Evolutionary conservation across 495 filamentous ascomycete species (phyloP), one percentile per base, ranked within the genome.

Genomic region (Penicillium alfredii): DNA sequence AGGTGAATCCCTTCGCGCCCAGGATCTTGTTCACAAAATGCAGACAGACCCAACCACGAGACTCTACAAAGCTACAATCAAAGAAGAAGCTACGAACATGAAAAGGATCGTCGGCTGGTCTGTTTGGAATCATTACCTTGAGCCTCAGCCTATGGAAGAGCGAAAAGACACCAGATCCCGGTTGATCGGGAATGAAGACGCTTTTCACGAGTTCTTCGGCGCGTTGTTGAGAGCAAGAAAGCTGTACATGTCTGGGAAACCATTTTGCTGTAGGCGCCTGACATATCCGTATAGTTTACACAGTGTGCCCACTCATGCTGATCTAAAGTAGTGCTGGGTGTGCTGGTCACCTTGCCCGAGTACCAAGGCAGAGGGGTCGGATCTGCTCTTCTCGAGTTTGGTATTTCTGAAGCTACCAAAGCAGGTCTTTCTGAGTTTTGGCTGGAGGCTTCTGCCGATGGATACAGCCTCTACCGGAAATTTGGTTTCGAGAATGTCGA

Each of bases 231-330:
- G 20, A 2, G 7, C 38, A 22, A 21, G 44, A 23, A 25, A 32
- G 25, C 38, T 38, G 20, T 12, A 47, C 9, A 42, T 42, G 44
- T 25, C 38, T 17, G 44, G 20, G 10, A 47, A 29, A 15, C 25
- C 8, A 12, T 34, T 35, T 31, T 38, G 38, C 1, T 37, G 44
- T 47, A 28, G 32, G 44, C 14, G 20, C 3, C 4, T 2, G 16
- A 13, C 9, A 35, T 8, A 3, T 13, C 11, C 2, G 11, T 21
- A n/a, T n/a, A n/a, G n/a, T n/a, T n/a, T n/a, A n/a, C n/a, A n/a
- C n/a, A n/a, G n/a, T n/a, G n/a, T n/a, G n/a, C n/a, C n/a, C n/a
- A n/a, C n/a, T n/a, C n/a, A n/a, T 15, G 9, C 37, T 40, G 18
- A 33, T 19, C 1, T 13, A 19, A 3, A 1, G 12, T 15, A 40